phyloP scores from a whole-genome alignment of 2,329 filamentous ascomycete species.

The Fusarium oxysporum region DNA sequence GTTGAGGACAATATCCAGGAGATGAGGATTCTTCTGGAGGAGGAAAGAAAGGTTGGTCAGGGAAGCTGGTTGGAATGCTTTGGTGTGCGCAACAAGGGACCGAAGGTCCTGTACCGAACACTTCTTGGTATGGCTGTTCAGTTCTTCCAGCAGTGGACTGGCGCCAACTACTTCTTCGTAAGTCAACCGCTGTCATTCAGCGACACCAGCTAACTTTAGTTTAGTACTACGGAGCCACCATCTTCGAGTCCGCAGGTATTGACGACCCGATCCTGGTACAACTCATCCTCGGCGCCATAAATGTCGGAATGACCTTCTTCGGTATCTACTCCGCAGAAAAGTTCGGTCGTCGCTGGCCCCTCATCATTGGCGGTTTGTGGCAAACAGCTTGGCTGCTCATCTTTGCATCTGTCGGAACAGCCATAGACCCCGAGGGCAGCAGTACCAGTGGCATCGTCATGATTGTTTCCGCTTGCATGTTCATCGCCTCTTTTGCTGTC shows the following conservation, averaged over 20 bases:
- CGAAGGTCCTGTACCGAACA: conserved; percentile 73
- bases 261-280: conserved; percentile 74
- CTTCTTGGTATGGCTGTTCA: conserved; percentile 72
- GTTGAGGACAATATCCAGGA: conserved; percentile 66
- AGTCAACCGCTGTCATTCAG: conserved; percentile 54
- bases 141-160: conserved; percentile 76
- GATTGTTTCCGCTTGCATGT: conserved; percentile 79
- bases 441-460: conserved; percentile 70
- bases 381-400: conserved; percentile 74
- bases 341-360: conserved; percentile 73
- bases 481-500: conserved; percentile 76
- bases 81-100: conserved; percentile 60
- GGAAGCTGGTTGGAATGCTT: conserved; percentile 71
- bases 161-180: conserved; percentile 68
- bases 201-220: no score
- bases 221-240: conserved; percentile 71
- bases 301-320: conserved; percentile 74
- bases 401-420: conserved; percentile 69
- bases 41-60: conserved; percentile 58
- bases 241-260: conserved; percentile 75
- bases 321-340: conserved; percentile 77
- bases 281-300: conserved; percentile 76
- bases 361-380: conserved; percentile 75
- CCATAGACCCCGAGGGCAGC: conserved; percentile 56
- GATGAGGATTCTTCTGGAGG: conserved; percentile 61